A percentile compares a stretch with the other conserved stretches of the same genome.
phyloP scores from a whole-genome alignment of 2,329 filamentous ascomycete genomes.

The Arachnomyces sp. region DNA sequence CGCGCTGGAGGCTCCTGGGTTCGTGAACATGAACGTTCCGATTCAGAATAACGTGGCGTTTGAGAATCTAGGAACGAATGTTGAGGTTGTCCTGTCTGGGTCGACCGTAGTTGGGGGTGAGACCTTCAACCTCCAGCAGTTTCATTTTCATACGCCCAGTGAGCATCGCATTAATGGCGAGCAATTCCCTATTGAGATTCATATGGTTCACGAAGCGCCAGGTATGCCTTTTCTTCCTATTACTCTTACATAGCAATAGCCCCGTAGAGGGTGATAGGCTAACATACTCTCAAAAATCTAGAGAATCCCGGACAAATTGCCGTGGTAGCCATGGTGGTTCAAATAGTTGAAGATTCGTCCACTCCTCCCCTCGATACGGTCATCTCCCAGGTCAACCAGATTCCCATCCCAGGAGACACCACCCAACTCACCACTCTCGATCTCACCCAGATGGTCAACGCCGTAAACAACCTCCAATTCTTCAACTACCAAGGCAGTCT shows the following conservation, averaged over 20 bases:
- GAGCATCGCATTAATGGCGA: conserved; percentile 50
- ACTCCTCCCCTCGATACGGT: conserved; percentile 42
- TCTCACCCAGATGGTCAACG: conserved; percentile 35
- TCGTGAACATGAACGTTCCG: conserved; percentile 18
- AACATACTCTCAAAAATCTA: conserved; percentile 8
- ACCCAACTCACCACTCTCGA: conserved; percentile 33
- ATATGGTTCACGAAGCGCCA: conserved; percentile 52
- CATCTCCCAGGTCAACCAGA: conserved; percentile 36
- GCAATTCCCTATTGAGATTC: conserved; percentile 47
- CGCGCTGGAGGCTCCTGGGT: conserved; percentile 11
- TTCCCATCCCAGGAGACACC: conserved; percentile 33
- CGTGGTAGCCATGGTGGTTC: conserved; percentile 36
- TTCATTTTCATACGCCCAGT: conserved; percentile 55
- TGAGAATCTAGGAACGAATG: conserved; percentile 40
- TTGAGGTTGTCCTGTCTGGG: conserved; percentile 47
- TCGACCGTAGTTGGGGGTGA: conserved; percentile 35
- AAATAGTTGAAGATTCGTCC: conserved; percentile 30
- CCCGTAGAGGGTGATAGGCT: not conserved
- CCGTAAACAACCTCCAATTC: conserved; percentile 33
- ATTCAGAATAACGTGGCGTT: conserved; percentile 25
- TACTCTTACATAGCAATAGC: too few species aligned
- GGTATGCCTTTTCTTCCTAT: conserved; percentile 20
- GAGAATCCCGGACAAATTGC: conserved; percentile 29
- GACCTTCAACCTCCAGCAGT: conserved; percentile 44
- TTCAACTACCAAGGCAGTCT: conserved; percentile 52